These are phyloP conservation scores for Mariannaea sp. DNA, from an alignment of 2,329 filamentous ascomycete species.

Conservation along the genomic window DNA sequence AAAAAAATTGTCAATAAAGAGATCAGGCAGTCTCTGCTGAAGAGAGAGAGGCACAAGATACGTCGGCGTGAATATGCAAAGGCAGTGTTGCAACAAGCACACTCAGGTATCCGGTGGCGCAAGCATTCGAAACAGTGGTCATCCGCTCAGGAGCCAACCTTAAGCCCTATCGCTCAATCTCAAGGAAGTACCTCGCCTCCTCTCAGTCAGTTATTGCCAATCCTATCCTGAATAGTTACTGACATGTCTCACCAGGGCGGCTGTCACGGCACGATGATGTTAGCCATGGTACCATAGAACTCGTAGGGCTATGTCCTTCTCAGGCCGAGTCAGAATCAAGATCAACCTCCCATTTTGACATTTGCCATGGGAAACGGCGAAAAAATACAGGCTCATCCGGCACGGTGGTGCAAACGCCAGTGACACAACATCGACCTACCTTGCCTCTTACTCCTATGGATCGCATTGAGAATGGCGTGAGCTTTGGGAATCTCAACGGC, in stretches of 20 bases:
- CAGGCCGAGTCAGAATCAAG: neutral
- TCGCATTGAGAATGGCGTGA: constrained; percentile 41
- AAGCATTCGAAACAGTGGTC: constrained; percentile 55
- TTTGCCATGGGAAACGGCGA: neutral
- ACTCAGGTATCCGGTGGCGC: constrained; percentile 49
- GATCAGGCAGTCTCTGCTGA: constrained; percentile 40
- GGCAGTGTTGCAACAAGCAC: constrained; percentile 38
- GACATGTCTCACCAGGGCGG: constrained; percentile 17
- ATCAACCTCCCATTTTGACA: too few species aligned
- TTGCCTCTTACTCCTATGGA: constrained; percentile 37
- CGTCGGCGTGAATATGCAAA: constrained; percentile 51
- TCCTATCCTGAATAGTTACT: constrained; percentile 12
- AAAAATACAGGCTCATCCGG: constrained; percentile 38
- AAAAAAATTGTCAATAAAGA: constrained; percentile 54
- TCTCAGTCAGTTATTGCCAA: constrained; percentile 33
- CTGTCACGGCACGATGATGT: constrained; percentile 3
- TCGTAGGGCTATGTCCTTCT: constrained; percentile 22
- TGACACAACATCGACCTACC: constrained; percentile 32
- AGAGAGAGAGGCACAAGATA: constrained; percentile 46
- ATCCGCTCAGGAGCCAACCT: constrained; percentile 53
- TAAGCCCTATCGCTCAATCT: constrained; percentile 57
- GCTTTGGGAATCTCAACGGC: constrained; percentile 31
- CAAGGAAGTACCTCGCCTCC: constrained; percentile 31
- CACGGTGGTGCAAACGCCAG: constrained; percentile 47
- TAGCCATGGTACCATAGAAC: constrained; percentile 2